phyloP scores from a whole-genome alignment of 495 filamentous ascomycete species.

The Xylaria intraflava region DNA sequence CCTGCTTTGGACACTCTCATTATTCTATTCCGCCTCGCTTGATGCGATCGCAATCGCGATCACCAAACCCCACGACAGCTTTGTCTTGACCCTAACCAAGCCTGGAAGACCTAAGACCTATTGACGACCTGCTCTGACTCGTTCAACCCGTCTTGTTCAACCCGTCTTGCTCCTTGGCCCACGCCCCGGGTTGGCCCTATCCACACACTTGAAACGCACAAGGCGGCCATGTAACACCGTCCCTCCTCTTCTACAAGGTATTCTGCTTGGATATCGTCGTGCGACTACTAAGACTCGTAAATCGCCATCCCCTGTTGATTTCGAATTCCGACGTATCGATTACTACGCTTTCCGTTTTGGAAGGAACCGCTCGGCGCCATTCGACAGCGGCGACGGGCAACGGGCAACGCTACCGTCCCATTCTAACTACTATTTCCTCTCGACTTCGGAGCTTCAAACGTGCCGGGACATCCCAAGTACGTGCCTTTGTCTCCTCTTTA shows the following conservation, averaged over 20 bases:
- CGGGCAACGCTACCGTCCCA: too few species aligned
- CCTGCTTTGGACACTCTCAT: not conserved
- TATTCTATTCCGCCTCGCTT: not conserved
- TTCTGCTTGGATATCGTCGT: conserved; percentile 17
- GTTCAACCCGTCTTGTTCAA: not conserved
- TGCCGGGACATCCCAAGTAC: conserved; percentile 4
- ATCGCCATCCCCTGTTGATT: conserved; percentile 5
- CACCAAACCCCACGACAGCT: too few species aligned
- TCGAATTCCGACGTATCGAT: not conserved
- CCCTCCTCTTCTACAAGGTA: conserved; percentile 19
- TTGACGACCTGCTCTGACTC: too few species aligned
- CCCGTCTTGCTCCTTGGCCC: not conserved
- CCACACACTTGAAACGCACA: conserved; percentile 27
- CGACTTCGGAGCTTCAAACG: conserved; percentile 1
- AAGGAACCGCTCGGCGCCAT: too few species aligned
- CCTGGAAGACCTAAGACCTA: too few species aligned
- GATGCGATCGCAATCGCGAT: too few species aligned
- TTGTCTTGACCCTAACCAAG: too few species aligned
- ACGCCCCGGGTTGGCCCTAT: conserved; percentile 12
- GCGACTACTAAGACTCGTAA: conserved; percentile 12
- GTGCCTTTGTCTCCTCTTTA: conserved; percentile 1
- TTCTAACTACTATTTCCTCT: not conserved
- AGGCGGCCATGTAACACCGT: conserved; percentile 21
- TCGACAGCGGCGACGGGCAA: too few species aligned
- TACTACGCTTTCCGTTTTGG: too few species aligned